Base-by-base conservation (phyloP, 2,329 filamentous ascomycete species). In the Trichoderma lentiforme region DNA sequence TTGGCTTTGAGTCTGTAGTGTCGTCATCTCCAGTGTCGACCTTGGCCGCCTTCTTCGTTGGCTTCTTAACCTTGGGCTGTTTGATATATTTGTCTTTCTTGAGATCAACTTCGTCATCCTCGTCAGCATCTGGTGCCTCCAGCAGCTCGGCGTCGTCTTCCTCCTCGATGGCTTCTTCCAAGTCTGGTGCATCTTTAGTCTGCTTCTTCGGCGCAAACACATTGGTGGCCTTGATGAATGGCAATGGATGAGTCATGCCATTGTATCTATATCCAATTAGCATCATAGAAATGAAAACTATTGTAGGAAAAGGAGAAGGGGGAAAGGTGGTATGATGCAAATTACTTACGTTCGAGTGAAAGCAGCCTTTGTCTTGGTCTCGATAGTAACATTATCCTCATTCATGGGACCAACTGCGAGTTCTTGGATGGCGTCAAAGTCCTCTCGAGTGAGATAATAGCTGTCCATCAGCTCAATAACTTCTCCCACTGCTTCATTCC, bases 41-140 rank as follows among this genome's bases (percentile, higher is more conserved):
- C 57, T 65, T 67, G 18, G 61, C 24, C 9, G 80, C 81, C 36
- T 81, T 82, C 71, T 85, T 86, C n/a, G 81, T 78, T 7, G 77
- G 51, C 79, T 89, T 88, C 78, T 89, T 89, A 5, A 82, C 90
- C 86, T 97, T 98, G 14, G 95, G 93, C 79, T 92, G 88, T 81
- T 96, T 97, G 80, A 98, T 95, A 78, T 97, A 98, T 82, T 98
- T 98, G 82, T 99, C 96, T 79, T 95, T 97, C 78, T 92, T 94
- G 66, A 98, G 81, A 79, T 97, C 94, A n/a, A 90, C 84, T 68
- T 94, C 92, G 14, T 93, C 91, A 0, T 93, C 91, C 4, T 93
- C 92, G 0, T 91, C 91, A 1, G 86, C 89, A 56, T 90, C 88
- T 2, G 83, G 87, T 3, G 84, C 80, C 43, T 88, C 87, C 1